phyloP scores from a whole-genome alignment of 495 filamentous ascomycete species.

The Lasiosphaeria hispida region DNA sequence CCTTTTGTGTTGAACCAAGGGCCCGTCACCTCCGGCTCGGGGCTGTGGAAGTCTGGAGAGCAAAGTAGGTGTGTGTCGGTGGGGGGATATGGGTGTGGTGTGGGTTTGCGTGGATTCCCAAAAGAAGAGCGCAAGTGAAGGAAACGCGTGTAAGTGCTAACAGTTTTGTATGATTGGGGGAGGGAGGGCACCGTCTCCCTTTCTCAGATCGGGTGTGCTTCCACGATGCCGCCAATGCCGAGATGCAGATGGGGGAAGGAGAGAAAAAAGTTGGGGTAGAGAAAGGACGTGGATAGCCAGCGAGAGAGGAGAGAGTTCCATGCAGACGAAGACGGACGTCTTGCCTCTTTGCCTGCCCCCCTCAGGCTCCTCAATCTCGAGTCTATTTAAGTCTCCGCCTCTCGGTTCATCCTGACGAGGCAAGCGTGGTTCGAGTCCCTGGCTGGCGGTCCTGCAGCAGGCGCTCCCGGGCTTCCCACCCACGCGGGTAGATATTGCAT shows the following conservation, averaged over 20 bases:
- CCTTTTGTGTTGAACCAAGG: slow-evolving; percentile 7
- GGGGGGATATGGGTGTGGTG: neutral
- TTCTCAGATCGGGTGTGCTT: slow-evolving; percentile 4
- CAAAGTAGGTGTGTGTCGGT: neutral
- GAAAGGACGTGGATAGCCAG: slow-evolving; percentile 5
- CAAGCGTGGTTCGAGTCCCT: neutral
- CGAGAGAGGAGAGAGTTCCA: neutral
- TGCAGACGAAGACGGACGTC: neutral
- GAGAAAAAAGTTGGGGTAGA: neutral
- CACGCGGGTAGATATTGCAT: slow-evolving; percentile 2
- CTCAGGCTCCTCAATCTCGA: neutral
- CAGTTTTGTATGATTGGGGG: neutral
- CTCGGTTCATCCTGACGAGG: neutral
- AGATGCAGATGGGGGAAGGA: neutral
- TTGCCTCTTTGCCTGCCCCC: too few species aligned
- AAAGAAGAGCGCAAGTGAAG: neutral
- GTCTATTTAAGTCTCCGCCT: neutral
- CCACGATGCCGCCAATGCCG: slow-evolving; percentile 8
- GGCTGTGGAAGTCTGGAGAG: slow-evolving; percentile 4
- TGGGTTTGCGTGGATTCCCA: neutral
- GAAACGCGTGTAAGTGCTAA: slow-evolving; percentile 10
- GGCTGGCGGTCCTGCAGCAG: neutral
- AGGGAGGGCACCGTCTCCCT: neutral
- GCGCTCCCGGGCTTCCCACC: neutral
- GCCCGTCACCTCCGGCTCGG: neutral